A percentile compares a stretch with the other conserved stretches of the same genome.
These are phyloP conservation scores for Cryptosporidium meleagridis DNA, from an alignment of 169 alveolate genomes.

Conservation along the genomic window DNA sequence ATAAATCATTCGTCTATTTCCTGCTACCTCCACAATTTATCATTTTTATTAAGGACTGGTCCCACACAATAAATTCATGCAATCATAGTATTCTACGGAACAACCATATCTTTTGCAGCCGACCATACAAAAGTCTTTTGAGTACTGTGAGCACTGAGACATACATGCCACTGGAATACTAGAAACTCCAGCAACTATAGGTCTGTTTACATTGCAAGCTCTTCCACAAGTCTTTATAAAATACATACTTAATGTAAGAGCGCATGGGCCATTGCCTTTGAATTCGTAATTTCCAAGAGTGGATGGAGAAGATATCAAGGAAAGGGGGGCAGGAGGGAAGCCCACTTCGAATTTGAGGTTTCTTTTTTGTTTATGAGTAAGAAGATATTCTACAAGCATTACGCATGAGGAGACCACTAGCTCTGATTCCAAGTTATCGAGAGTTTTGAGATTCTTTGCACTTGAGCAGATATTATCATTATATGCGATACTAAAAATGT, in stretches of 20 bases:
- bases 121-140: constrained; percentile 49
- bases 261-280: constrained; percentile 25
- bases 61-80: constrained; percentile 52
- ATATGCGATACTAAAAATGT: neutral
- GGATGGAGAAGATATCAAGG: constrained; percentile 37
- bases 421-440: neutral
- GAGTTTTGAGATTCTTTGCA: neutral
- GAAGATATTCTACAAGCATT: constrained; percentile 25
- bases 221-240: constrained; percentile 66
- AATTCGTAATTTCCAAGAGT: constrained; percentile 14
- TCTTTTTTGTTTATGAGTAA: constrained; percentile 20
- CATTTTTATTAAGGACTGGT: neutral
- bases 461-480: constrained; percentile 14
- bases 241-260: constrained; percentile 44
- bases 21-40: neutral
- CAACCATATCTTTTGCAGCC: constrained; percentile 71
- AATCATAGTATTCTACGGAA: constrained; percentile 33
- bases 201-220: constrained; percentile 47
- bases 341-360: constrained; percentile 16
- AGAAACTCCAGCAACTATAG: constrained; percentile 39
- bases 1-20: neutral
- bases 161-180: constrained; percentile 41
- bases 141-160: constrained; percentile 13
- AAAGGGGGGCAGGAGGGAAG: constrained; percentile 40
- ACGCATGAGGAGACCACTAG: constrained; percentile 44